A percentile compares a stretch with the other conserved stretches of the same genome.
These are phyloP conservation scores for Xylariaceae sp. DNA, from an alignment of 2,329 filamentous ascomycete species.

Conservation along the genomic window DNA sequence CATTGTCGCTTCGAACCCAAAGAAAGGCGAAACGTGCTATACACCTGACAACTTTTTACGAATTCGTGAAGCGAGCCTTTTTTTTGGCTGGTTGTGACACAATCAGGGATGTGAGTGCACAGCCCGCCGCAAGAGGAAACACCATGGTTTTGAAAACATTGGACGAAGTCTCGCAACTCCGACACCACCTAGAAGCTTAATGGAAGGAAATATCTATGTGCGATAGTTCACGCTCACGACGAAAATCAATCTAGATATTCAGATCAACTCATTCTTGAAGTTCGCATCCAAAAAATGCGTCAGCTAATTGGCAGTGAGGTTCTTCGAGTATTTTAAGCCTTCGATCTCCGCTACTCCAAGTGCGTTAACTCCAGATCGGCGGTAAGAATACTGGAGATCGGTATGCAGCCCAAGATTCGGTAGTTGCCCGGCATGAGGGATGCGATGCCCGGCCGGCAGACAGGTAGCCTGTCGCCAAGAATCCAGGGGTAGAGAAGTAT, in stretches of 20 bases:
- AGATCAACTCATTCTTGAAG: too few species aligned
- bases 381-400: neutral
- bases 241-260: too few species aligned
- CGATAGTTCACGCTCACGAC: neutral
- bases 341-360: neutral
- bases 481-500: neutral
- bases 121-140: slow-evolving; percentile 8
- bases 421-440: neutral
- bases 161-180: slow-evolving; percentile 14
- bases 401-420: neutral
- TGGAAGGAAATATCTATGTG: neutral
- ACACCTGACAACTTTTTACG: neutral
- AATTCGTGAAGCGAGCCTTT: too few species aligned
- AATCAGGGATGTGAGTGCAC: too few species aligned
- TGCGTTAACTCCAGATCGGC: neutral
- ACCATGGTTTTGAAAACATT: slow-evolving; percentile 20
- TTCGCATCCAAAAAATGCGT: too few species aligned
- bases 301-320: too few species aligned
- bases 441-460: neutral
- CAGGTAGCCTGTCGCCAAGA: slow-evolving; percentile 5
- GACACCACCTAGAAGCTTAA: neutral
- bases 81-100: too few species aligned
- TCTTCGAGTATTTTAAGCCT: too few species aligned
- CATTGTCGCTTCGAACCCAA: neutral
- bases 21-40: neutral